Percentiles rank a stretch among this genome's conserved stretches.
Evolutionary conservation across 2,329 filamentous ascomycete genomes (phyloP).

Genomic region (Alternaria incomplexa): DNA sequence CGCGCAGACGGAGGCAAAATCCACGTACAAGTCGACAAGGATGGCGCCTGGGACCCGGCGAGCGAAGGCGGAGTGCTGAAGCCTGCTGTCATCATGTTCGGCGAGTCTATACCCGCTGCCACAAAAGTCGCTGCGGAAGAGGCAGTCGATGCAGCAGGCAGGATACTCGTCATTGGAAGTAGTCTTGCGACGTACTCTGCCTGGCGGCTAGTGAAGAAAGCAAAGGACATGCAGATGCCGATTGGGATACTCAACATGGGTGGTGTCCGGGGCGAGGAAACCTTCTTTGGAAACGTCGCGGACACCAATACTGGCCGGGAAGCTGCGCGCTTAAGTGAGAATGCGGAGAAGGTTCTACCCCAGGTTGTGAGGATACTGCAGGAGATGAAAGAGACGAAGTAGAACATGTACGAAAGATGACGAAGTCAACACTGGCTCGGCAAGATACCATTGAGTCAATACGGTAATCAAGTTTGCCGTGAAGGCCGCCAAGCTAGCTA

Average conservation of each 20-base stretch:
- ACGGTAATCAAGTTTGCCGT: not conserved
- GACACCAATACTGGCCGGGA: slow-evolving; percentile 46
- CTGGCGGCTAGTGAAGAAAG: slow-evolving; percentile 85
- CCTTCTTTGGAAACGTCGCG: slow-evolving; percentile 67
- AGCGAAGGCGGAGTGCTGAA: slow-evolving; percentile 77
- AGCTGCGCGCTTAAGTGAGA: slow-evolving; percentile 50
- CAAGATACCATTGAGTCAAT: not conserved
- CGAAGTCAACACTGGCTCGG: not conserved
- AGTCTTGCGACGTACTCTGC: slow-evolving; percentile 95
- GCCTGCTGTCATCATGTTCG: slow-evolving; percentile 95
- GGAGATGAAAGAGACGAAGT: slow-evolving; percentile 13
- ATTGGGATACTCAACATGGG: slow-evolving; percentile 88
- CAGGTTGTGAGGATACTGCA: slow-evolving; percentile 35
- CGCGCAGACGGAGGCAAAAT: slow-evolving; percentile 57
- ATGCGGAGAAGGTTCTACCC: slow-evolving; percentile 48
- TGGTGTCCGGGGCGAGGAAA: slow-evolving; percentile 80
- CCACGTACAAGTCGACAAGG: slow-evolving; percentile 72
- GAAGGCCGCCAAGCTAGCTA: slow-evolving; percentile 2
- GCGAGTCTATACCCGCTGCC: slow-evolving; percentile 75
- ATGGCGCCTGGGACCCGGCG: slow-evolving; percentile 74
- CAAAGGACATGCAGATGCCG: slow-evolving; percentile 80
- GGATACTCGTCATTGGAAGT: slow-evolving; percentile 81
- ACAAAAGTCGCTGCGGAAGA: slow-evolving; percentile 80
- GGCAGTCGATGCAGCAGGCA: slow-evolving; percentile 74
- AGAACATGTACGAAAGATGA: not conserved